phyloP scores from a whole-genome alignment of 2,329 filamentous ascomycete genomes.

The Ophiocordyceps camponoti-rufipedis region DNA sequence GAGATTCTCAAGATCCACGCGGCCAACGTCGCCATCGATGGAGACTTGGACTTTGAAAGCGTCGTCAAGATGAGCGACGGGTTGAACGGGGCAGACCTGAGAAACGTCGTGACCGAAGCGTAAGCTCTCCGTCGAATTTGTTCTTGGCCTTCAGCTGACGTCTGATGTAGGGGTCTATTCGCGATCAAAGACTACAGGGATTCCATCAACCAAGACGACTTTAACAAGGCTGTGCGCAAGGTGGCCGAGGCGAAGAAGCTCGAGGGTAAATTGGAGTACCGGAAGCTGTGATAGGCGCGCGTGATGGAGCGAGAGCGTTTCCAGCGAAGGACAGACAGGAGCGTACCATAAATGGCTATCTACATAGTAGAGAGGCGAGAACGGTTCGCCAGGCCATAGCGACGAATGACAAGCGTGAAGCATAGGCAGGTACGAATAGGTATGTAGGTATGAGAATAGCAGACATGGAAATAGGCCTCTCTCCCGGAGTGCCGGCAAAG shows the following conservation, averaged over 20 bases:
- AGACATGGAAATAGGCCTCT: too few species aligned
- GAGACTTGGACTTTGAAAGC: constrained; percentile 96
- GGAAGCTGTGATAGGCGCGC: constrained; percentile 52
- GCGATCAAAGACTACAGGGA: constrained; percentile 98
- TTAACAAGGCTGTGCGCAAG: constrained; percentile 98
- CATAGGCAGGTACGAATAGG: too few species aligned
- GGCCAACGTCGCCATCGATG: constrained; percentile 68
- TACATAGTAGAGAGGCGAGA: neutral
- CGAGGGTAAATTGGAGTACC: constrained; percentile 94
- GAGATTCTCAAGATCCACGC: constrained; percentile 98
- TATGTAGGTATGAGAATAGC: too few species aligned
- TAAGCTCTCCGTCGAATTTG: constrained; percentile 22
- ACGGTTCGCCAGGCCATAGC: neutral
- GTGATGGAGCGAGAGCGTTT: too few species aligned
- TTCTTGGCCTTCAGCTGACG: neutral
- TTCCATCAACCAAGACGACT: constrained; percentile 92
- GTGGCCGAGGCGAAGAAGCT: constrained; percentile 95
- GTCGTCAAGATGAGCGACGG: constrained; percentile 99
- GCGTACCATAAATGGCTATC: neutral
- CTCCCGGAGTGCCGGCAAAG: neutral
- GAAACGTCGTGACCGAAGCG: constrained; percentile 97
- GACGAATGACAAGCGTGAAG: too few species aligned
- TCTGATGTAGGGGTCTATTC: constrained; percentile 55
- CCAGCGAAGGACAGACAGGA: neutral
- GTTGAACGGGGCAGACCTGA: constrained; percentile 88